A percentile compares a stretch with the other conserved stretches of the same genome.
phyloP scores from a whole-genome alignment of 2,329 filamentous ascomycete genomes.

The Penicillium hordei region DNA sequence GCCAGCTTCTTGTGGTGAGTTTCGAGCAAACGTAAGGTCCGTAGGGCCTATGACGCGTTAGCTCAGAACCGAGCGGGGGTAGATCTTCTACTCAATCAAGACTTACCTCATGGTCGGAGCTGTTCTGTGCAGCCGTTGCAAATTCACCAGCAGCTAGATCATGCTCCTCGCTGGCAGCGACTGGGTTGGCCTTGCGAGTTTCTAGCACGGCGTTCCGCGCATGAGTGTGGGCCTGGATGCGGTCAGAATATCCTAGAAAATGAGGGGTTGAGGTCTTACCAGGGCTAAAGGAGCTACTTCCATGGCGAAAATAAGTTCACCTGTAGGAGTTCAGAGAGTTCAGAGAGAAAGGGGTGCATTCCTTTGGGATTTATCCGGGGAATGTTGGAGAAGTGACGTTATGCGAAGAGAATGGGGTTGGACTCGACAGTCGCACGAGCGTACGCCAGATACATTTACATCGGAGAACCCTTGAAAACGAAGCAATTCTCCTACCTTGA shows the following conservation, averaged over 20 bases:
- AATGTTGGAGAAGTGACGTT: conserved; percentile 8
- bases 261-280: conserved; percentile 41
- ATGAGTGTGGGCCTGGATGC: conserved; percentile 75
- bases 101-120: conserved; percentile 58
- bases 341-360: background rate
- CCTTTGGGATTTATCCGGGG: background rate
- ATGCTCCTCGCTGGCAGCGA: conserved; percentile 83
- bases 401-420: background rate
- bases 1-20: conserved; percentile 83
- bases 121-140: conserved; percentile 73
- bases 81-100: background rate
- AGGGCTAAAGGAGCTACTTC: conserved; percentile 68
- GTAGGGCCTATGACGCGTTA: conserved; percentile 57
- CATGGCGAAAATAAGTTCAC: conserved; percentile 50
- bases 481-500: background rate
- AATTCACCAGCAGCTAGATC: conserved; percentile 86
- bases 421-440: background rate
- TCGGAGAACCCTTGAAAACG: no score
- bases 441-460: no score
- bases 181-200: conserved; percentile 65
- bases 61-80: background rate
- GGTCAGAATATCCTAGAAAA: conserved; percentile 9
- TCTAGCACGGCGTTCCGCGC: conserved; percentile 79
- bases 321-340: background rate
- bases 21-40: conserved; percentile 81